phyloP scores from a whole-genome alignment of 768 basidiomycete genomes.

The Lactarius trivialis region DNA sequence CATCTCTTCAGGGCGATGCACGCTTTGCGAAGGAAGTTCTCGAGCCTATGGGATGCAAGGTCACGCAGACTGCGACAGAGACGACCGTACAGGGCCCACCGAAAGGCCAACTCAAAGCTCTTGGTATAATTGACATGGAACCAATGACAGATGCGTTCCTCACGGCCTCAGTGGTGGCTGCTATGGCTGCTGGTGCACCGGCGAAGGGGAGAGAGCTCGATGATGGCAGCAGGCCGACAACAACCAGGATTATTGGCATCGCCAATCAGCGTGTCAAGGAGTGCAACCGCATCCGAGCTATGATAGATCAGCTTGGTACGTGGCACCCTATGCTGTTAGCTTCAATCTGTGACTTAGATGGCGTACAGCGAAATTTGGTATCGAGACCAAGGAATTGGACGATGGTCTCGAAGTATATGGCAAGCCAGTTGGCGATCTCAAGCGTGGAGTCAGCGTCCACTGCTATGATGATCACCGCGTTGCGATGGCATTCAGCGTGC shows the following conservation, averaged over 20 bases:
- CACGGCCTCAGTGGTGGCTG: slow-evolving; percentile 88
- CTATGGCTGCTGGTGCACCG: slow-evolving; percentile 51
- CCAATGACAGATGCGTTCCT: slow-evolving; percentile 99
- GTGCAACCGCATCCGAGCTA: slow-evolving; percentile 93
- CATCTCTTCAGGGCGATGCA: slow-evolving; percentile 95
- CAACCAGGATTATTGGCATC: slow-evolving; percentile 87
- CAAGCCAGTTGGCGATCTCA: slow-evolving; percentile 56
- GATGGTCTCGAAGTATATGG: slow-evolving; percentile 92
- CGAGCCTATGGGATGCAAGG: slow-evolving; percentile 90
- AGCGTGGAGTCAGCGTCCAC: slow-evolving; percentile 70
- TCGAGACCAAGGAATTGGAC: slow-evolving; percentile 84
- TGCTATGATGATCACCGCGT: slow-evolving; percentile 99
- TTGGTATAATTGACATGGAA: slow-evolving; percentile 93
- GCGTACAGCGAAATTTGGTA: slow-evolving; percentile 80
- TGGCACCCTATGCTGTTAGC: slow-evolving; percentile 2
- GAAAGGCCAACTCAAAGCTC: slow-evolving; percentile 68
- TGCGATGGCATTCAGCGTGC: slow-evolving; percentile 95
- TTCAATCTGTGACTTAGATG: background rate
- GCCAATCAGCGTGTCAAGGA: slow-evolving; percentile 99
- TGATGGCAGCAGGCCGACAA: slow-evolving; percentile 32
- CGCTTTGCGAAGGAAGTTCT: slow-evolving; percentile 90
- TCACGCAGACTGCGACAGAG: slow-evolving; percentile 78
- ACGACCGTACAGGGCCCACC: slow-evolving; percentile 93
- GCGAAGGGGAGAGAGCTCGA: slow-evolving; percentile 43
- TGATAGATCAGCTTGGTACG: slow-evolving; percentile 91